Base-by-base conservation (phyloP, 345 rosid genomes). In the Geranium rotundifolium region DNA sequence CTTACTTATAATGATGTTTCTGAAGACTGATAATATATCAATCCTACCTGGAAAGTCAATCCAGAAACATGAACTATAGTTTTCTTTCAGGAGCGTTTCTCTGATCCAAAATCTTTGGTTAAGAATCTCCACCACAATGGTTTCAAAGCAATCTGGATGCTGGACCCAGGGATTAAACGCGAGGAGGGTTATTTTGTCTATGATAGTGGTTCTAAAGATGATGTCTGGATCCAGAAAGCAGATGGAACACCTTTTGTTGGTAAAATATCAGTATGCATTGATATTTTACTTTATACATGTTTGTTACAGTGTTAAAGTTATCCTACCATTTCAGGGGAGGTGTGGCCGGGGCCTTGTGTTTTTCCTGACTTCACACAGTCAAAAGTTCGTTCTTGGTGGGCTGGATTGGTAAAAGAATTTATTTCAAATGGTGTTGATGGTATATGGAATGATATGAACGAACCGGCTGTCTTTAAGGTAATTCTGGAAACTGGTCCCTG, bases 361-460 rank as follows among this genome's bases (percentile, higher is more conserved):
- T 89, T 89, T 60, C 98, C 96, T 30, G 95, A 91, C 79, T 91
- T 80, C 73, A 87, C 96, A 27, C 87, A 80, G 57, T 76, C 87
- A 39, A 79, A 82, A 77, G 79, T 76, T 56, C 92, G 96, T 56
- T 80, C 84, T 63, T 89, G 96, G 98, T 91, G 96, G 98, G 90
- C 92, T 37, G 66, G 61, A 76, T 74, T 82, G 55, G 96, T 91
- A 58, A 89, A 82, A 65, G 92, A 87, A 66, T 91, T 89, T 54
- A 57, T 72, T 66, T 79, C 89, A 67, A 84, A 81, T 77, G 95
- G 96, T 59, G 96, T 89, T 65, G 96, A 91, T 77, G 98, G 98
- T 58, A 91, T 91, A 73, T 89, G 98, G 98, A 91, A 91, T 61
- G 96, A 91, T 75, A 91, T 91, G 98, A 91, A 91, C 18, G 98